phyloP scores from a whole-genome alignment of 805 yeast genomes.

The Ogataea pignaliae region DNA sequence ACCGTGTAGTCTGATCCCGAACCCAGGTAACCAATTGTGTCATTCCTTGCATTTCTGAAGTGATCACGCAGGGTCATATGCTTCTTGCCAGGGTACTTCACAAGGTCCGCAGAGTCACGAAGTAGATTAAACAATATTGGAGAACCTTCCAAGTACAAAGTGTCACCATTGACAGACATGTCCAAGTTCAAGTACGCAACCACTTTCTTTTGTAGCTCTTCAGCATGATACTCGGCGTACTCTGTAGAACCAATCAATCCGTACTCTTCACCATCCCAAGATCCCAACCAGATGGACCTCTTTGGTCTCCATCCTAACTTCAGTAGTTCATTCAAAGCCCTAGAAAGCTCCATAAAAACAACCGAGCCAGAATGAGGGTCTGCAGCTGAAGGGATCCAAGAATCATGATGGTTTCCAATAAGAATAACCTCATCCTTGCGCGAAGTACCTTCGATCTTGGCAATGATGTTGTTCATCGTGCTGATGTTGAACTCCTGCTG shows the following conservation, averaged over 20 bases:
- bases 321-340: conserved; percentile 49
- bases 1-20: conserved; percentile 70
- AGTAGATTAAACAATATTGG: conserved; percentile 53
- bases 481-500: conserved; percentile 58
- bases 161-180: conserved; percentile 55
- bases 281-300: conserved; percentile 63
- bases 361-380: conserved; percentile 82
- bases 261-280: conserved; percentile 81
- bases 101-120: conserved; percentile 37
- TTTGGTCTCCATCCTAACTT: conserved; percentile 67
- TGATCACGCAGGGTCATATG: conserved; percentile 33
- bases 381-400: conserved; percentile 76
- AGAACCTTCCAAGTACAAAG: conserved; percentile 48
- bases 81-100: conserved; percentile 41
- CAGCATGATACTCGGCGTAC: conserved; percentile 59
- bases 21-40: conserved; percentile 47
- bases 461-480: conserved; percentile 62
- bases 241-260: conserved; percentile 77
- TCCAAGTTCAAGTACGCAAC: conserved; percentile 70
- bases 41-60: conserved; percentile 27
- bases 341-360: conserved; percentile 55
- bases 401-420: conserved; percentile 74
- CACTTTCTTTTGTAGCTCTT: conserved; percentile 42
- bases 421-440: conserved; percentile 51
- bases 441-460: conserved; percentile 50